A percentile compares a stretch with the other conserved stretches of the same genome.
phyloP scores from a whole-genome alignment of 2,329 filamentous ascomycete species.

The Aspergillus quadrilineatus region DNA sequence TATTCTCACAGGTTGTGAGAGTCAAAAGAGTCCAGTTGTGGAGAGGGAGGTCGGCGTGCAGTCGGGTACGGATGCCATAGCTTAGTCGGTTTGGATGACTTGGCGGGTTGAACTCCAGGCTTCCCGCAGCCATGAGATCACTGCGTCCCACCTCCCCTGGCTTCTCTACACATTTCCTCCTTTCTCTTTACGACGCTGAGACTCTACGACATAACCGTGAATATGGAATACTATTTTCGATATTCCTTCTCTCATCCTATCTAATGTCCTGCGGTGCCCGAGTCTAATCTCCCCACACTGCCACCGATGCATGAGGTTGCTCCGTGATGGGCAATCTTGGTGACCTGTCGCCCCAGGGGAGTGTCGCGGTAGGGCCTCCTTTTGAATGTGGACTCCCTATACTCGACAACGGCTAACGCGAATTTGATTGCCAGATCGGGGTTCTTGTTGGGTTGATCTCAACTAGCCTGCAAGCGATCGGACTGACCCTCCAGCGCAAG shows the following conservation, averaged over 20 bases:
- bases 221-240: conserved; percentile 12
- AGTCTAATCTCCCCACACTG: conserved; percentile 15
- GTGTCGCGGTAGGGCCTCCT: conserved; percentile 63
- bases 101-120: background rate
- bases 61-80: background rate
- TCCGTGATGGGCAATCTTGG: conserved; percentile 67
- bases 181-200: background rate
- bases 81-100: conserved; percentile 8
- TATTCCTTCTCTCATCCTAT: conserved; percentile 7
- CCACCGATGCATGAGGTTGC: conserved; percentile 38
- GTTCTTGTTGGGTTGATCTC: conserved; percentile 91
- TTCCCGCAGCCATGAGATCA: conserved; percentile 10
- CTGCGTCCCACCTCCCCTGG: background rate
- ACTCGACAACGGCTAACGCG: background rate
- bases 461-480: conserved; percentile 90
- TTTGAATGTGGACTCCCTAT: background rate
- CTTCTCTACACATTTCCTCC: background rate
- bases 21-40: background rate
- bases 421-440: conserved; percentile 63
- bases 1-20: background rate
- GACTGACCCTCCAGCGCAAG: conserved; percentile 93
- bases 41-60: background rate
- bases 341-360: conserved; percentile 74
- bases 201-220: background rate
- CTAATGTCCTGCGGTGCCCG: conserved; percentile 16